A percentile compares a stretch with the other conserved stretches of the same genome.
phyloP scores from a whole-genome alignment of 805 yeast genomes.

The Lachancea cidri region DNA sequence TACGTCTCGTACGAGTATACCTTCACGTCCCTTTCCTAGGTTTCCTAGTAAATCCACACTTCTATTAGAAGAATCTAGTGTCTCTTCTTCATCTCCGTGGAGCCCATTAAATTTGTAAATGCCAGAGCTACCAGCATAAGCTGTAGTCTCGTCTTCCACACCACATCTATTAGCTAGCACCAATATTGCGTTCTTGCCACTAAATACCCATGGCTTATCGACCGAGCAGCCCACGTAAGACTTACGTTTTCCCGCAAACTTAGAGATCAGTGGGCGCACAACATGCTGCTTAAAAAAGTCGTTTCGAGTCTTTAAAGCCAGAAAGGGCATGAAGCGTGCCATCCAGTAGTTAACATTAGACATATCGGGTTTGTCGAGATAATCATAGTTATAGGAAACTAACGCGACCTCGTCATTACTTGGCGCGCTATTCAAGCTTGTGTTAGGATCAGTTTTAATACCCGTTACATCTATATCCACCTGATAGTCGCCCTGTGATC shows the following conservation, averaged over 20 bases:
- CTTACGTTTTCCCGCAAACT: conserved; percentile 15
- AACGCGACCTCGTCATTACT: conserved; percentile 3
- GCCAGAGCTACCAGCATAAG: conserved; percentile 62
- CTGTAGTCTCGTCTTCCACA: conserved; percentile 51
- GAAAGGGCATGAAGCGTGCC: conserved; percentile 58
- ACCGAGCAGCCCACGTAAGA: conserved; percentile 22
- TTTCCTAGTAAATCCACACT: conserved; percentile 52
- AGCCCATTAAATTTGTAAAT: conserved; percentile 50
- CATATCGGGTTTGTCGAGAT: conserved; percentile 39
- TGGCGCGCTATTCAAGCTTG: neutral
- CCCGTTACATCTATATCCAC: conserved; percentile 16
- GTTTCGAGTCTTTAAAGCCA: conserved; percentile 33
- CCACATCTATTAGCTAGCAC: conserved; percentile 73
- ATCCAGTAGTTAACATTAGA: conserved; percentile 70
- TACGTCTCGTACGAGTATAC: conserved; percentile 56
- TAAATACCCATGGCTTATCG: conserved; percentile 24
- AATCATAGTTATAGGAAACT: conserved; percentile 13
- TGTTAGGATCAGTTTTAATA: conserved; percentile 7
- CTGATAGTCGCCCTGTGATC: conserved; percentile 26
- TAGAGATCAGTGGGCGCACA: conserved; percentile 7
- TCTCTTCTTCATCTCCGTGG: conserved; percentile 20
- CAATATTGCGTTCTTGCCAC: conserved; percentile 33
- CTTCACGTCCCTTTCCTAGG: conserved; percentile 61
- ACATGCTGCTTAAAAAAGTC: conserved; percentile 16
- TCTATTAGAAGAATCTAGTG: conserved; percentile 39